phyloP scores from a whole-genome alignment of 1,284 basidiomycete genomes.

The Meira nashicola region DNA sequence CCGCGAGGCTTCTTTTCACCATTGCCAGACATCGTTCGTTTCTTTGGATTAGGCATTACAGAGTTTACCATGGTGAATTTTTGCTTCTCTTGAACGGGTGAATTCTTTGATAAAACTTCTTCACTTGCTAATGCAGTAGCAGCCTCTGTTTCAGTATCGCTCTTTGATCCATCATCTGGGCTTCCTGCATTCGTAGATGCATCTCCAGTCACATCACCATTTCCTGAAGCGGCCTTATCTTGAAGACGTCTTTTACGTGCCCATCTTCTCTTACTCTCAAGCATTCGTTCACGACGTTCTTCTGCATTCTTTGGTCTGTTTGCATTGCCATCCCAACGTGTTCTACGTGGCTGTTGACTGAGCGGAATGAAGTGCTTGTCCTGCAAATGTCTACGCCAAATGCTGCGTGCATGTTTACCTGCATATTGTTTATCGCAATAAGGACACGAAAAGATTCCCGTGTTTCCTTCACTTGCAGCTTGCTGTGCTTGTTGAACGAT shows the following conservation, averaged over 20 bases:
- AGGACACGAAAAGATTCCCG: constrained; percentile 51
- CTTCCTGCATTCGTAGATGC: constrained; percentile 8
- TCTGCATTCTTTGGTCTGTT: constrained; percentile 57
- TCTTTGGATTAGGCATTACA: not conserved
- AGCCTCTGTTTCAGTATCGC: not conserved
- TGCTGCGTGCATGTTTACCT: constrained; percentile 59
- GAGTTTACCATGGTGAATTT: no score
- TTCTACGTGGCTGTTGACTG: constrained; percentile 57
- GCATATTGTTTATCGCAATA: constrained; percentile 57
- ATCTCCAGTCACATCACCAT: not conserved
- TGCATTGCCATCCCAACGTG: constrained; percentile 59
- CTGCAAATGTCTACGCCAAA: constrained; percentile 59
- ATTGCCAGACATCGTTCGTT: constrained; percentile 12
- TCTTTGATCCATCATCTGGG: not conserved
- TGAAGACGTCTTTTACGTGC: constrained; percentile 56
- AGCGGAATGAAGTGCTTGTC: constrained; percentile 60
- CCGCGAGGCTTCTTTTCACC: constrained; percentile 1
- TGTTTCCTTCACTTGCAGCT: constrained; percentile 6
- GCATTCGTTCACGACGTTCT: constrained; percentile 57
- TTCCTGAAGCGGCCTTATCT: constrained; percentile 35
- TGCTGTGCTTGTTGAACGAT: constrained; percentile 4
- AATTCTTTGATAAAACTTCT: no score
- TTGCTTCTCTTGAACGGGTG: no score
- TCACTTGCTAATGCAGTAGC: not conserved
- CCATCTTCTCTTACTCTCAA: constrained; percentile 59